These are phyloP conservation scores for Tylopilus felleus DNA, from an alignment of 768 basidiomycete genomes.

Conservation along the genomic window DNA sequence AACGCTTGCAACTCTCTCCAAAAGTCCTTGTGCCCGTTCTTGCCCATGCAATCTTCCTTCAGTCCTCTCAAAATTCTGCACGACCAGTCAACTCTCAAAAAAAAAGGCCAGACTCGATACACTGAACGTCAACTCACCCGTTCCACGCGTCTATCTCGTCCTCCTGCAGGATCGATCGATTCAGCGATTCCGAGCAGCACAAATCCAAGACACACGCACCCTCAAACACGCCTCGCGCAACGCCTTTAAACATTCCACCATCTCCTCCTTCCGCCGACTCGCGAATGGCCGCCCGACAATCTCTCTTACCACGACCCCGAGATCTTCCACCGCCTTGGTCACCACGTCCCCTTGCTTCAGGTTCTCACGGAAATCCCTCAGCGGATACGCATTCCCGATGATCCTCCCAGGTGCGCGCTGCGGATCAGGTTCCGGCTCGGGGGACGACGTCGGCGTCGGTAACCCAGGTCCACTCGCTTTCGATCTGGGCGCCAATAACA, in stretches of 20 bases:
- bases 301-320: conserved; percentile 67
- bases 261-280: conserved; percentile 57
- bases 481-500: conserved; percentile 14
- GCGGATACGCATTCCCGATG: conserved; percentile 68
- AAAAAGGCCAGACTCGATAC: too few relatives aligned
- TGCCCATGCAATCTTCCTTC: conserved; percentile 48
- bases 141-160: conserved; percentile 87
- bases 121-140: conserved; percentile 41
- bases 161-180: conserved; percentile 43
- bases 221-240: conserved; percentile 65
- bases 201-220: conserved; percentile 36
- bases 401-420: conserved; percentile 68
- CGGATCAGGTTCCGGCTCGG: conserved; percentile 43
- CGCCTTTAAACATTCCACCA: conserved; percentile 67
- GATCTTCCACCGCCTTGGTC: conserved; percentile 80
- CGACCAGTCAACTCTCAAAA: background rate
- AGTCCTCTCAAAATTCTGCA: conserved; percentile 60
- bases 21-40: conserved; percentile 63
- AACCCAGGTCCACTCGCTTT: conserved; percentile 24
- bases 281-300: conserved; percentile 72
- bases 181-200: background rate
- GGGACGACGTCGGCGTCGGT: conserved; percentile 54
- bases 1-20: conserved; percentile 55
- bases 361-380: conserved; percentile 74
- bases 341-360: conserved; percentile 74